Base-by-base conservation (phyloP, 192 early-diverging fungal species). In the Coemansia furcata region DNA sequence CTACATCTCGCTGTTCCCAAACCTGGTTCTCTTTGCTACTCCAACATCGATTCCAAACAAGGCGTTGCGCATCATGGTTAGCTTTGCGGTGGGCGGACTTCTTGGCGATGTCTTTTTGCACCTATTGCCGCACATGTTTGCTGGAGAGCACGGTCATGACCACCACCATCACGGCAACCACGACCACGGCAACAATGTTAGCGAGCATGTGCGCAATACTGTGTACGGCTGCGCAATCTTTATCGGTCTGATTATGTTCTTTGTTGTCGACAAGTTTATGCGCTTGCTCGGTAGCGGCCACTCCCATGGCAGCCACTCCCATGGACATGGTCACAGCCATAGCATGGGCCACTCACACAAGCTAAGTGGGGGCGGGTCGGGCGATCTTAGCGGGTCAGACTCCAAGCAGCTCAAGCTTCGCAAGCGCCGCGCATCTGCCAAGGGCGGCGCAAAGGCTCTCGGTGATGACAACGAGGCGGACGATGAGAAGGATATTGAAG, bases 61-160 rank as follows among this genome's bases (percentile, higher is more conserved):
- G 64, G 71, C 63, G 15, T 77, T 85, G 38, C 74, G 93, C 67
- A 82, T 89, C 4, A 85, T 95, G 65, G 92, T 95, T 29, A 87
- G 90, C 46, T 93, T 94, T 84, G 93, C 93, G 0, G 90, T 93
- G n/a, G 93, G 93, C 68, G 91, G 91, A 10, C 76, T 94, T 29
- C 66, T 94, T 35, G 92, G 93, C 14, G 93, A 94, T 69, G 93
- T 94, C 11, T 91, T 94, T 66, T 71, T 94, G 68, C 93, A 94
- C 66, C 73, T 94, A 49, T 67, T 94, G 43, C 93, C 93, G 43
- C 89, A 93, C 67, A 85, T 90, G 38, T 92, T 94, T 65, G 50
- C 86, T 44, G 87, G 82, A 38, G 90, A 66, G 23, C 80, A 82
- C 32, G 60, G 49, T 15, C 83, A 77, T 39, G 65, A 32, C 23